Conservation (phyloP, 2,329 filamentous ascomycete genomes). For the Chaetomium sp. region DNA sequence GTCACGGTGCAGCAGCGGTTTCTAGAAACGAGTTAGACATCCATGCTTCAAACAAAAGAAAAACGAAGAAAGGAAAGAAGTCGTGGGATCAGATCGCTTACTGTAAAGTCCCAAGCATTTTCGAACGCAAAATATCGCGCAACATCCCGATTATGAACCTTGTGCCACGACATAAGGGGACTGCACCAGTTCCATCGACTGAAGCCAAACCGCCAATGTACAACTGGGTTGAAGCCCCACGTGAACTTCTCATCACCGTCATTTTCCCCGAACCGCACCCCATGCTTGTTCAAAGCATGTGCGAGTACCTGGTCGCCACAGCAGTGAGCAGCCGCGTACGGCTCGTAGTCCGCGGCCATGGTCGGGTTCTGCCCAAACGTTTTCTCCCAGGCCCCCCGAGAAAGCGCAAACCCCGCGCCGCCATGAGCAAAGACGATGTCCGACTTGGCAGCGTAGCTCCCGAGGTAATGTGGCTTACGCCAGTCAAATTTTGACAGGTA, state of each 20-base stretch:
- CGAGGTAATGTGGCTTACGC: constrained; percentile 23
- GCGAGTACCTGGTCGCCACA: constrained; percentile 28
- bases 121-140: constrained; percentile 23
- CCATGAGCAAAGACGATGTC: constrained; percentile 24
- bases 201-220: constrained; percentile 27
- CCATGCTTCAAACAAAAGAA: neutral
- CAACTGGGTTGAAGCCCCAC: constrained; percentile 26
- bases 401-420: constrained; percentile 25
- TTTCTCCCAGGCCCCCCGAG: constrained; percentile 24
- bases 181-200: constrained; percentile 26
- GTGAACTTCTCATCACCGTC: constrained; percentile 27
- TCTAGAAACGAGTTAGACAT: neutral
- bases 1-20: constrained; percentile 20
- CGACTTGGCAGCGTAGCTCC: constrained; percentile 24
- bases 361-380: constrained; percentile 19
- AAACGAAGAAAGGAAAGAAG: neutral
- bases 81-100: neutral
- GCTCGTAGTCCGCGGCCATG: constrained; percentile 23
- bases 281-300: constrained; percentile 23
- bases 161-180: constrained; percentile 25
- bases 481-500: constrained; percentile 22
- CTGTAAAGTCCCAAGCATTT: constrained; percentile 14
- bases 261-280: constrained; percentile 26
- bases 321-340: constrained; percentile 25
- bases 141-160: constrained; percentile 26